phyloP scores from a whole-genome alignment of 2,329 filamentous ascomycete species.

The Trichoderma hamatum region DNA sequence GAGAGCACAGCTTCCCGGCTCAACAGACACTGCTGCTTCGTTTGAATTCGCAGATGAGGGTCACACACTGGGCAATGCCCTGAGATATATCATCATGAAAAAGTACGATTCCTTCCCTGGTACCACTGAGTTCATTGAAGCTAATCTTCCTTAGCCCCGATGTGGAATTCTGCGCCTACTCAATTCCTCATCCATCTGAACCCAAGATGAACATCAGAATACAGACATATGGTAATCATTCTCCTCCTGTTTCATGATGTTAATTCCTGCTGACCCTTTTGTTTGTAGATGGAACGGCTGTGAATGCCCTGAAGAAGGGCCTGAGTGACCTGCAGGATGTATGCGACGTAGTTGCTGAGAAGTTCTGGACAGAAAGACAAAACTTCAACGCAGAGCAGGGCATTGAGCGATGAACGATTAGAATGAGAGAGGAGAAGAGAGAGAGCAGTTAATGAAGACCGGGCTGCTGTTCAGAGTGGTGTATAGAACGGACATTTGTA shows the following conservation, averaged over 20 bases:
- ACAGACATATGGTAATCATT: slow-evolving; percentile 83
- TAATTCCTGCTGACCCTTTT: slow-evolving; percentile 29
- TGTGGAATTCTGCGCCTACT: slow-evolving; percentile 97
- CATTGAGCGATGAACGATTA: slow-evolving; percentile 41
- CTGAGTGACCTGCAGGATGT: slow-evolving; percentile 85
- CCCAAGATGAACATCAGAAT: slow-evolving; percentile 96
- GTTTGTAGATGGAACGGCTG: slow-evolving; percentile 72
- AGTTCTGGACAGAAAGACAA: slow-evolving; percentile 68
- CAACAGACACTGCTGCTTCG: slow-evolving; percentile 83
- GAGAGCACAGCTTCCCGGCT: slow-evolving; percentile 72
- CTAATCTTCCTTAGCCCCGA: slow-evolving; percentile 67
- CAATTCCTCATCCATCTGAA: slow-evolving; percentile 95
- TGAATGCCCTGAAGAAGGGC: slow-evolving; percentile 87
- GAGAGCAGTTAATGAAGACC: slow-evolving; percentile 7
- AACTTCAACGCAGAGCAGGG: slow-evolving; percentile 42
- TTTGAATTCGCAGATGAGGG: slow-evolving; percentile 95
- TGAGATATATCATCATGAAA: slow-evolving; percentile 97
- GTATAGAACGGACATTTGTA: slow-evolving; percentile 18
- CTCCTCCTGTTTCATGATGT: no score
- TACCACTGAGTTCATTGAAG: background rate
- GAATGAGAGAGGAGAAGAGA: background rate
- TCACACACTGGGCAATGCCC: slow-evolving; percentile 91
- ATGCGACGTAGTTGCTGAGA: slow-evolving; percentile 90
- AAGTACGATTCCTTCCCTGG: slow-evolving; percentile 63
- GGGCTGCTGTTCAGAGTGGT: slow-evolving; percentile 4